Evolutionary conservation across 2,329 filamentous ascomycete genomes (phyloP), one percentile per base, ranked within the genome.

Genomic region (Calonectria multiphialidica): DNA sequence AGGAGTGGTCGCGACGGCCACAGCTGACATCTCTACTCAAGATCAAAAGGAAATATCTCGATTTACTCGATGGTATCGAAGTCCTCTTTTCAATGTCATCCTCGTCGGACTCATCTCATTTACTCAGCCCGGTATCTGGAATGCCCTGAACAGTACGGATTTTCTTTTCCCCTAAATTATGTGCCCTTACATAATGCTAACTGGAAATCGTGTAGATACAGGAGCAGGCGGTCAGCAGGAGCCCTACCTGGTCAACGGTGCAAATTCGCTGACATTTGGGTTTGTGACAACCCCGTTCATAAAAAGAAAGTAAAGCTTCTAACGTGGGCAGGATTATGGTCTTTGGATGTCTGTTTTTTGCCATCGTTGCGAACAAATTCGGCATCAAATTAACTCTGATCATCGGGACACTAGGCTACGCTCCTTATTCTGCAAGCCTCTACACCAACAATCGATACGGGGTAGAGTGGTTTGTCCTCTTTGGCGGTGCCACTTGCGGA

Each of bases 71-170:
- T 75, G 68, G 75, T 79, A 77, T 72, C 74, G 77, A 47, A 79
- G 77, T 33, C 77, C 77, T 3, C 45, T 90, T 0, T 89, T 88
- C 83, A 89, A 90, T 77, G 87, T 88, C 42, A 86, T 86, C 44
- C 80, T 89, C 3, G 88, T 89, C 57, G 88, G 88, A 21, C 83
- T 83, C 6, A 88, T 89, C 2, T 88, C 87, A 1, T 90, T 90
- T 73, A 83, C 88, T 16, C 86, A 86, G 0, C 87, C 87, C 0
- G 87, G 87, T 0, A 81, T 90, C 0, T 90, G 88, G 88, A 90
- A 89, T 79, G 88, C 88, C 0, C 88, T 90, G 83, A 89, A 88
- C 71, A 84, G 77, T 79, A 66, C 63, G 18, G 68, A 30, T 30
- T 5, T 30, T 30, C 8, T 30, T 30, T 1, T 30, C 28, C 8